These are phyloP conservation scores for Zymoseptoria pseudotritici DNA, from an alignment of 2,329 filamentous ascomycete genomes.

Conservation along the genomic window DNA sequence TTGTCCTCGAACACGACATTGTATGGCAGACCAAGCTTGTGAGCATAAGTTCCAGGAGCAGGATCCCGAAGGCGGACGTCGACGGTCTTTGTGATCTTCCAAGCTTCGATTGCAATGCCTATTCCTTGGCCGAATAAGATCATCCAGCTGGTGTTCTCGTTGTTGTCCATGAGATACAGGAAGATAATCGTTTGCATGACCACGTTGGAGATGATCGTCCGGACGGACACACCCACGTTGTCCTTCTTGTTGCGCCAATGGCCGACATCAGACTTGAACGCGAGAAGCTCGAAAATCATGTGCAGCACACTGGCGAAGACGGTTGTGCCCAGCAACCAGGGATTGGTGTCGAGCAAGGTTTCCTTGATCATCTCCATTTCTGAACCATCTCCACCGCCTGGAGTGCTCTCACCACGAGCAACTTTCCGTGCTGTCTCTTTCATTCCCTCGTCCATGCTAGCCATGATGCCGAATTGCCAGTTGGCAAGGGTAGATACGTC, in stretches of 20 bases:
- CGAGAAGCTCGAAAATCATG: constrained; percentile 90
- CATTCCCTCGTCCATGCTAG: constrained; percentile 77
- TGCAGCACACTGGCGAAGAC: constrained; percentile 79
- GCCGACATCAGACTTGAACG: constrained; percentile 93
- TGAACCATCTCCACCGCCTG: constrained; percentile 76
- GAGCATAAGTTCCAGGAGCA: constrained; percentile 57
- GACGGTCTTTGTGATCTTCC: constrained; percentile 96
- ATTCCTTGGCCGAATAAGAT: constrained; percentile 89
- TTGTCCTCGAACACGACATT: constrained; percentile 87
- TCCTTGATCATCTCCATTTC: constrained; percentile 98
- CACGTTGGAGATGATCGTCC: constrained; percentile 92
- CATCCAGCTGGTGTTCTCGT: constrained; percentile 98
- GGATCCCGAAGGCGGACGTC: constrained; percentile 73
- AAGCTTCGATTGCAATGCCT: constrained; percentile 69
- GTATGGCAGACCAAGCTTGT: constrained; percentile 51
- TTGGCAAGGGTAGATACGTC: constrained; percentile 70
- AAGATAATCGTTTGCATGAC: constrained; percentile 97
- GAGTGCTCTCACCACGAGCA: constrained; percentile 62
- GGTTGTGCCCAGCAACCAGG: constrained; percentile 79
- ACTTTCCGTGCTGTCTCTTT: constrained; percentile 75
- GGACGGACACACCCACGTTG: constrained; percentile 91
- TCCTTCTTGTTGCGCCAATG: constrained; percentile 99
- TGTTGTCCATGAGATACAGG: constrained; percentile 94
- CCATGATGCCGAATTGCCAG: constrained; percentile 85
- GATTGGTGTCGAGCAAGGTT: constrained; percentile 87